A percentile compares a stretch with the other conserved stretches of the same genome.
These are phyloP conservation scores for Boletus coccyginus DNA, from an alignment of 768 basidiomycete species.

Conservation along the genomic window DNA sequence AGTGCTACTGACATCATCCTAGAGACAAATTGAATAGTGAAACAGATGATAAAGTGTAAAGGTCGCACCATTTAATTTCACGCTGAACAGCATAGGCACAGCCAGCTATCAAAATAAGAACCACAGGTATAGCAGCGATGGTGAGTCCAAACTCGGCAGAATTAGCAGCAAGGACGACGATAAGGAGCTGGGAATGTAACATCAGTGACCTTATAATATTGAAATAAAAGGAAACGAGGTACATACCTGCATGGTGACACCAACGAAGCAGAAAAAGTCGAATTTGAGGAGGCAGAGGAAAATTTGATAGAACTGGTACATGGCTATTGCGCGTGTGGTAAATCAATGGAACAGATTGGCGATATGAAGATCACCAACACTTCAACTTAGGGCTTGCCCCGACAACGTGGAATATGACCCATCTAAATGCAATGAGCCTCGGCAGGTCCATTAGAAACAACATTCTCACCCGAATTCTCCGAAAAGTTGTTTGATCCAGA, in stretches of 20 bases:
- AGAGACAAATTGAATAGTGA: not conserved
- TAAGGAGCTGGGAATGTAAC: constrained; percentile 58
- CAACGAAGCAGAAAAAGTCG: constrained; percentile 85
- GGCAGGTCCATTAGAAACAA: not conserved
- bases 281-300: constrained; percentile 87
- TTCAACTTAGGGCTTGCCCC: constrained; percentile 85
- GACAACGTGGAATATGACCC: constrained; percentile 89
- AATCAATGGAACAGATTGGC: not conserved
- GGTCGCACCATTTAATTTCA: constrained; percentile 71
- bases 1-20: constrained; percentile 71
- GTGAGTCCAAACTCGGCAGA: constrained; percentile 82
- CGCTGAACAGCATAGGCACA: constrained; percentile 72
- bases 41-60: not conserved
- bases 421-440: constrained; percentile 42
- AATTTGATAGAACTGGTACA: constrained; percentile 88
- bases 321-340: constrained; percentile 44
- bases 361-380: constrained; percentile 42
- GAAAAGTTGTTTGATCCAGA: constrained; percentile 69
- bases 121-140: constrained; percentile 78
- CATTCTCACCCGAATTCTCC: constrained; percentile 74
- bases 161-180: constrained; percentile 61
- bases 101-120: constrained; percentile 60
- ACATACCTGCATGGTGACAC: constrained; percentile 82
- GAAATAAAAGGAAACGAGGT: not conserved
- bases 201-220: not conserved